These are phyloP conservation scores for Aspergillus mulundensis DNA, from an alignment of 495 filamentous ascomycete species.

Conservation along the genomic window DNA sequence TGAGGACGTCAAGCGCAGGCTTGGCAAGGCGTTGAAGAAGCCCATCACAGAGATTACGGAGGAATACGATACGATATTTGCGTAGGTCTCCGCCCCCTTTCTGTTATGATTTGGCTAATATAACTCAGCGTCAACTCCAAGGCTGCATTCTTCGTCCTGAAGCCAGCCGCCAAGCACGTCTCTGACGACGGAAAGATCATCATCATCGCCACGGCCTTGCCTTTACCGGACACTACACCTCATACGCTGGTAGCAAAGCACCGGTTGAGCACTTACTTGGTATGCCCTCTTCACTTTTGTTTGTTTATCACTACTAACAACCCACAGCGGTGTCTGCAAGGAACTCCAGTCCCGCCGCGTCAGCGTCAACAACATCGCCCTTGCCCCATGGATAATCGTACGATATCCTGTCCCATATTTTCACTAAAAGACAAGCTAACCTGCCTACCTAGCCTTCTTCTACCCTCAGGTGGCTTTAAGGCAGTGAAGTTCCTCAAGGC, in stretches of 20 bases:
- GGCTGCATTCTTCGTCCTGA: slow-evolving; percentile 35
- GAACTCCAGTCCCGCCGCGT: slow-evolving; percentile 33
- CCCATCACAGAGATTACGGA: slow-evolving; percentile 47
- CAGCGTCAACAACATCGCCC: slow-evolving; percentile 35
- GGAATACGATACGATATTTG: slow-evolving; percentile 47
- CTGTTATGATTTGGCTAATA: background rate
- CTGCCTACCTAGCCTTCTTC: slow-evolving; percentile 28
- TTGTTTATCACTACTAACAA: background rate
- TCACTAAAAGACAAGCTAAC: background rate
- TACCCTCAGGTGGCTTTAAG: slow-evolving; percentile 32
- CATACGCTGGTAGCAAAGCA: slow-evolving; percentile 37
- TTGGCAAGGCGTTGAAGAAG: slow-evolving; percentile 41
- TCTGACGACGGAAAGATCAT: slow-evolving; percentile 36
- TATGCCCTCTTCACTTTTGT: slow-evolving; percentile 1
- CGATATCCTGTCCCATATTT: background rate
- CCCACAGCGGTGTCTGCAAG: slow-evolving; percentile 29
- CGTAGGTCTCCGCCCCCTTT: slow-evolving; percentile 17
- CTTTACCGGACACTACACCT: slow-evolving; percentile 38
- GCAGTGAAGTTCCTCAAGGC: slow-evolving; percentile 32
- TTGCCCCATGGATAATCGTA: slow-evolving; percentile 41
- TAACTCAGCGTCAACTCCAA: slow-evolving; percentile 33
- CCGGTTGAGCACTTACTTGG: slow-evolving; percentile 39
- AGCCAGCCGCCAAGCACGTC: slow-evolving; percentile 29
- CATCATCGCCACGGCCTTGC: slow-evolving; percentile 33
- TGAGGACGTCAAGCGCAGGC: slow-evolving; percentile 23